Evolutionary conservation across 2,329 filamentous ascomycete species (phyloP).

Genomic region (Tolypocladium album): DNA sequence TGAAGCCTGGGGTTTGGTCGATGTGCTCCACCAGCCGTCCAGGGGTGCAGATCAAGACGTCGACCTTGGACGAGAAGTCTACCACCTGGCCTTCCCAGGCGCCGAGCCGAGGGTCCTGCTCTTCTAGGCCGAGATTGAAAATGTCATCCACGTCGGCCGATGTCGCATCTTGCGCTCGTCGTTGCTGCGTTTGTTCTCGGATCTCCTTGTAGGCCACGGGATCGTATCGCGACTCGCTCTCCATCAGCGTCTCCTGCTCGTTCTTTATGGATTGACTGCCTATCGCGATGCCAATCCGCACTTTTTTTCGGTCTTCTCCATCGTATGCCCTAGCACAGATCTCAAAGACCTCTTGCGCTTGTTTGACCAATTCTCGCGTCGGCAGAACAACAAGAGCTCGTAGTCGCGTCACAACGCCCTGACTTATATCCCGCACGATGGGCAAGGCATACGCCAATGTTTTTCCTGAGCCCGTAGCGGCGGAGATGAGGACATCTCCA

Average conservation of each 20-base stretch:
- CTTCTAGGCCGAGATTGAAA: constrained; percentile 9
- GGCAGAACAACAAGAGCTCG: constrained; percentile 80
- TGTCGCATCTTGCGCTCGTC: constrained; percentile 1
- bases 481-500: constrained; percentile 81
- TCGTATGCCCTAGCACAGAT: constrained; percentile 55
- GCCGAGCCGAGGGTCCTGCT: constrained; percentile 19
- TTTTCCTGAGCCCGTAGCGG: constrained; percentile 91
- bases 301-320: constrained; percentile 46
- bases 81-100: constrained; percentile 42
- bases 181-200: constrained; percentile 10
- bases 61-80: constrained; percentile 59
- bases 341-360: constrained; percentile 71
- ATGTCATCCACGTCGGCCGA: constrained; percentile 8
- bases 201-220: constrained; percentile 37
- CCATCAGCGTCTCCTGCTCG: constrained; percentile 41
- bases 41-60: constrained; percentile 84
- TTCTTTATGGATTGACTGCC: constrained; percentile 67
- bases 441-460: constrained; percentile 87
- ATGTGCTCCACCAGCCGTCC: constrained; percentile 88
- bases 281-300: constrained; percentile 72
- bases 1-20: constrained; percentile 72
- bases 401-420: constrained; percentile 52
- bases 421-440: constrained; percentile 65
- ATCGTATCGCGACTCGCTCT: constrained; percentile 48
- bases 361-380: constrained; percentile 79